Percentiles rank a stretch among this genome's conserved stretches.
Conservation (phyloP, 176 grass and related monocot species). For the Tillandsia fasciculata region DNA sequence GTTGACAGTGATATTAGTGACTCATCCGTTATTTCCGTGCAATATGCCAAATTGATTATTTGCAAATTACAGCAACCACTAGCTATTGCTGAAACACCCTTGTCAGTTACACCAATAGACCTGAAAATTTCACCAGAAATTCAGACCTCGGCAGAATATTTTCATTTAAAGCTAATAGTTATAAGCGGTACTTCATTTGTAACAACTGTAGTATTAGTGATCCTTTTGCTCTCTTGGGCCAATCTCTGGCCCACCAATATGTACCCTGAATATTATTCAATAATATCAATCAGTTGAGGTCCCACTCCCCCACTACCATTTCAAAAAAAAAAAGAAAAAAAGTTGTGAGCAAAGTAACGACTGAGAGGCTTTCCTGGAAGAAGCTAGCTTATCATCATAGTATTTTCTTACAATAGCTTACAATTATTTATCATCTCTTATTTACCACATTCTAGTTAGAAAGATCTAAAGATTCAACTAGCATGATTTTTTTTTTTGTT, state of each 20-base stretch:
- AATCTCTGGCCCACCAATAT: too few species aligned
- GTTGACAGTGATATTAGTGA: constrained; percentile 52
- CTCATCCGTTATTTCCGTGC: constrained; percentile 54
- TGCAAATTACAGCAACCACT: constrained; percentile 50
- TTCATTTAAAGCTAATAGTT: too few species aligned
- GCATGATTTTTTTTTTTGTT: too few species aligned
- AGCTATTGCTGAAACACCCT: constrained; percentile 48
- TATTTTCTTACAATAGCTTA: not conserved
- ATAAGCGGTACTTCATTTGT: too few species aligned
- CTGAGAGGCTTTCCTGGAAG: not conserved
- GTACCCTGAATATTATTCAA: too few species aligned
- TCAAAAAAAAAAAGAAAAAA: too few species aligned
- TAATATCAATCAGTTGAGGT: too few species aligned
- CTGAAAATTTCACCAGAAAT: constrained; percentile 20
- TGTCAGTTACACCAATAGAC: constrained; percentile 57
- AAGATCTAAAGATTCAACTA: not conserved
- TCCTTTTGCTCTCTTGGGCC: too few species aligned
- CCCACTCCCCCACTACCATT: too few species aligned
- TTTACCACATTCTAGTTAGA: not conserved
- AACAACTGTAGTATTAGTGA: too few species aligned
- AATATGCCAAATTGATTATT: constrained; percentile 72
- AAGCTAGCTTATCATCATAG: not conserved
- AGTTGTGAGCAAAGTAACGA: too few species aligned
- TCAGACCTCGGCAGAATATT: not conserved
- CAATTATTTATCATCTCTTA: not conserved